Percentiles rank a stretch among this genome's conserved stretches.
Conservation (phyloP, 2,329 filamentous ascomycete genomes). For the Venturia carpophila region DNA sequence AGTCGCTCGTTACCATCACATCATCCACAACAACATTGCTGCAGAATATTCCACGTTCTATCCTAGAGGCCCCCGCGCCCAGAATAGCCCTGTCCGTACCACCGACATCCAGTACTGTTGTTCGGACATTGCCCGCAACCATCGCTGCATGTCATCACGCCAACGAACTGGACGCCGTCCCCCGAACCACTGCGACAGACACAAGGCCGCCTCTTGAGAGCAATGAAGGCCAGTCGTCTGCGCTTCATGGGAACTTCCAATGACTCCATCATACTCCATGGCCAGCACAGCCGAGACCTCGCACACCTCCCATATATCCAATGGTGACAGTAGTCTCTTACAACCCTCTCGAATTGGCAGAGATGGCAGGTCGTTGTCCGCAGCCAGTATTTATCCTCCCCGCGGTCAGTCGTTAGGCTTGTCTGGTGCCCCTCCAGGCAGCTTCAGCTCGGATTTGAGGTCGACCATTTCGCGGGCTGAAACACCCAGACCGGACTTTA, state of each 20-base stretch:
- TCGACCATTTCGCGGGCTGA: constrained; percentile 60
- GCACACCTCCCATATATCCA: background rate
- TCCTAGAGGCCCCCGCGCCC: background rate
- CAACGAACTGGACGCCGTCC: constrained; percentile 2
- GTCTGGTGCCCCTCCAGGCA: constrained; percentile 56
- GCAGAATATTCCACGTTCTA: background rate
- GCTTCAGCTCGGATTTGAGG: constrained; percentile 82
- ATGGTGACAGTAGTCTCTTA: constrained; percentile 10
- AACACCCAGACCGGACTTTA: constrained; percentile 49
- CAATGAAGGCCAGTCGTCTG: constrained; percentile 9
- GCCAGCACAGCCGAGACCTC: constrained; percentile 17
- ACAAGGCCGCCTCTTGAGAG: constrained; percentile 1
- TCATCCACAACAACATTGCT: background rate
- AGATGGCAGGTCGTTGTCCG: constrained; percentile 51
- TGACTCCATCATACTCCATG: constrained; percentile 17
- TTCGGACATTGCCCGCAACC: background rate
- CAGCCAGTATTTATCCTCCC: constrained; percentile 50
- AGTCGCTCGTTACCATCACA: background rate
- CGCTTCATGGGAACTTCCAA: constrained; percentile 12
- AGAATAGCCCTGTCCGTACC: background rate
- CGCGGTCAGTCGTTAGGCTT: constrained; percentile 63
- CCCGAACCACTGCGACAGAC: background rate
- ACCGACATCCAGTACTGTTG: background rate
- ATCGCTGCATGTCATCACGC: constrained; percentile 8
- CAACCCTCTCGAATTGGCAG: constrained; percentile 27